Base-by-base conservation (phyloP, 2,329 filamentous ascomycete species). In the Pyricularia pennisetigena region DNA sequence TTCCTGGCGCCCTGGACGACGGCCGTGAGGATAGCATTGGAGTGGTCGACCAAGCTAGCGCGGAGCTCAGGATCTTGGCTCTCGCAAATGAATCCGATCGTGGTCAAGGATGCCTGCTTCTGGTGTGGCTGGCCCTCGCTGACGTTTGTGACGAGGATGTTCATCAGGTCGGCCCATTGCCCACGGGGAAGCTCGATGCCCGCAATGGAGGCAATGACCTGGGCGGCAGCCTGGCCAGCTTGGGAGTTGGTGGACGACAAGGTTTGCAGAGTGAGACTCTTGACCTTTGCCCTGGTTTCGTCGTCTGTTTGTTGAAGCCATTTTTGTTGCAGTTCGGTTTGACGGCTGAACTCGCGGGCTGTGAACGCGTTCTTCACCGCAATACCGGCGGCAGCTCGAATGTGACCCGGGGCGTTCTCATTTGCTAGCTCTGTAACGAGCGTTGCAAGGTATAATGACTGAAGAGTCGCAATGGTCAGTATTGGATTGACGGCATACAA, bases 11-110 rank as follows among this genome's bases (percentile, higher is more conserved):
- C 95, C 81, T 98, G 95, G 8, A 99, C 94, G 70, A 99, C 95
- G 70, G 95, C 95, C 16, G 95, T 99, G 76, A 99, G 83, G 79
- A 99, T 99, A 72, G 94, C 94, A 79, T 99, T 99, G 73, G 94
- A 98, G 82, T 98, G 94, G 73, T 89, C 84, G 72, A 91, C 85
- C 75, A 97, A 81, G 78, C 90, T 89, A 71, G 91, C 86, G 72
- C 95, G 88, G 67, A 99, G 86, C 70, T 97, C 94, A 65, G 86
- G 77, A 76, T 99, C 95, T 76, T 97, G 93, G 74, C 91, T 94
- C 80, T 99, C 95, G 85, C 95, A 99, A 75, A 99, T 94, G 82
- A 95, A 99, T 74, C 95, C 95, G 79, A 99, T 97, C n/a, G 94
- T 90, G 69, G 93, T 94, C 75, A 99, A 83, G 63, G 94, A 98